Evolutionary conservation across 768 basidiomycete genomes (phyloP).

Genomic region (Wakefieldia striispora): DNA sequence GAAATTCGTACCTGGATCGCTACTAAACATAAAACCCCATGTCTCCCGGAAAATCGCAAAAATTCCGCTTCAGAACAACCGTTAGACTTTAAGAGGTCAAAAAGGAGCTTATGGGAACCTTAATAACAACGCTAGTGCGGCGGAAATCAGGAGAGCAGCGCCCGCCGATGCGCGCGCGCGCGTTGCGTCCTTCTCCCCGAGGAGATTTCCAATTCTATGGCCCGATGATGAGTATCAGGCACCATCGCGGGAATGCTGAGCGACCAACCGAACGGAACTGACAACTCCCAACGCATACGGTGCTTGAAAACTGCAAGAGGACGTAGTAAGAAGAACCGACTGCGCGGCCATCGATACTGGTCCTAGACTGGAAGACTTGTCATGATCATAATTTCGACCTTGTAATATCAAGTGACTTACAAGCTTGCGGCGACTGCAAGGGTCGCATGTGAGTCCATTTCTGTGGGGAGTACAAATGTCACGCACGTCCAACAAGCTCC

Average conservation of each 20-base stretch:
- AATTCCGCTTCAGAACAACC: constrained; percentile 37
- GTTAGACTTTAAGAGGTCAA: not conserved
- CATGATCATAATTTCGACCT: constrained; percentile 6
- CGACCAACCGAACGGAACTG: constrained; percentile 83
- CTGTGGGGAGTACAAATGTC: not conserved
- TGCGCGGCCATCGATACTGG: constrained; percentile 84
- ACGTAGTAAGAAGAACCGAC: constrained; percentile 75
- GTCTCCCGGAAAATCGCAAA: constrained; percentile 58
- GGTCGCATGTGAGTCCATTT: too few species aligned
- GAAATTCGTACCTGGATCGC: constrained; percentile 44
- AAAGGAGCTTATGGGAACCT: constrained; percentile 41
- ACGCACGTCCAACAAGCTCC: constrained; percentile 68
- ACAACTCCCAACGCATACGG: too few species aligned
- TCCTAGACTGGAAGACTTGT: constrained; percentile 54
- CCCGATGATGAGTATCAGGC: not conserved
- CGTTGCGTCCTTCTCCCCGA: constrained; percentile 68
- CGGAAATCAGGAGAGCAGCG: constrained; percentile 61
- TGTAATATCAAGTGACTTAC: constrained; percentile 29
- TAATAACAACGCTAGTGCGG: constrained; percentile 56
- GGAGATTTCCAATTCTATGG: constrained; percentile 78
- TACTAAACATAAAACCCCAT: constrained; percentile 79
- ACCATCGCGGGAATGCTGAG: constrained; percentile 12
- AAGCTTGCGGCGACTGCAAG: constrained; percentile 49
- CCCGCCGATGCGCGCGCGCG: constrained; percentile 71
- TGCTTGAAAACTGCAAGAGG: constrained; percentile 76